Conservation (phyloP, 2,329 filamentous ascomycete species). For the Diaporthe citriasiana region DNA sequence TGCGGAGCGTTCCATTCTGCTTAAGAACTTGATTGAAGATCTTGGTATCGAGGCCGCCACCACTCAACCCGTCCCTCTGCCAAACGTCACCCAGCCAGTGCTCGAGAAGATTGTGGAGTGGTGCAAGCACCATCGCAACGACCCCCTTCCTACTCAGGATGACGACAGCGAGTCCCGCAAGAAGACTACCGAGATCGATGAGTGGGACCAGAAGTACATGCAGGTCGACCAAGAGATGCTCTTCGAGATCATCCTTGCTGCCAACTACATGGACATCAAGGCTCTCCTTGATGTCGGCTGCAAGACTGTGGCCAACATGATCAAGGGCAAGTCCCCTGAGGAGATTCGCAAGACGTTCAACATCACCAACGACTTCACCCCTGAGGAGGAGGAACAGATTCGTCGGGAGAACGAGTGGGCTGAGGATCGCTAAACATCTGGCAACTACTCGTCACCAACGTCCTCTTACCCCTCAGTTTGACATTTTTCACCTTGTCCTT, state of each 20-base stretch:
- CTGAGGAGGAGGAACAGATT: slow-evolving; percentile 99
- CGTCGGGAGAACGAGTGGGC: slow-evolving; percentile 93
- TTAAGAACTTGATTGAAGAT: slow-evolving; percentile 99
- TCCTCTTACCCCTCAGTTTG: neutral
- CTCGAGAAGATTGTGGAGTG: slow-evolving; percentile 97
- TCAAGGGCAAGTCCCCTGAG: slow-evolving; percentile 99
- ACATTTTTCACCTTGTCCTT: neutral
- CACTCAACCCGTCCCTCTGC: slow-evolving; percentile 85
- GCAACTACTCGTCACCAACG: too few relatives aligned
- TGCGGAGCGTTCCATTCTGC: slow-evolving; percentile 91
- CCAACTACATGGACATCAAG: slow-evolving; percentile 99
- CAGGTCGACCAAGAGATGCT: slow-evolving; percentile 99
- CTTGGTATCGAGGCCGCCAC: slow-evolving; percentile 75
- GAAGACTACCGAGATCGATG: slow-evolving; percentile 98
- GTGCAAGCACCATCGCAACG: slow-evolving; percentile 95
- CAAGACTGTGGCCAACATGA: slow-evolving; percentile 99
- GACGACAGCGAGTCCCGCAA: slow-evolving; percentile 95
- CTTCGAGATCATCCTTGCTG: slow-evolving; percentile 98
- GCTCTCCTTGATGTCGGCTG: slow-evolving; percentile 96
- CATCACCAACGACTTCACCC: slow-evolving; percentile 99
- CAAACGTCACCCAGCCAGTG: slow-evolving; percentile 92
- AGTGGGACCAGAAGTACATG: slow-evolving; percentile 99
- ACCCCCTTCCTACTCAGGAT: slow-evolving; percentile 84
- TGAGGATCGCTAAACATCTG: slow-evolving; percentile 76
- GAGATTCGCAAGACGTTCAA: slow-evolving; percentile 99